Percentiles rank a stretch among this genome's conserved stretches.
Evolutionary conservation across 352 stramenopile species (phyloP).

Genomic region (Hyaloperonospora arabidopsidis): DNA sequence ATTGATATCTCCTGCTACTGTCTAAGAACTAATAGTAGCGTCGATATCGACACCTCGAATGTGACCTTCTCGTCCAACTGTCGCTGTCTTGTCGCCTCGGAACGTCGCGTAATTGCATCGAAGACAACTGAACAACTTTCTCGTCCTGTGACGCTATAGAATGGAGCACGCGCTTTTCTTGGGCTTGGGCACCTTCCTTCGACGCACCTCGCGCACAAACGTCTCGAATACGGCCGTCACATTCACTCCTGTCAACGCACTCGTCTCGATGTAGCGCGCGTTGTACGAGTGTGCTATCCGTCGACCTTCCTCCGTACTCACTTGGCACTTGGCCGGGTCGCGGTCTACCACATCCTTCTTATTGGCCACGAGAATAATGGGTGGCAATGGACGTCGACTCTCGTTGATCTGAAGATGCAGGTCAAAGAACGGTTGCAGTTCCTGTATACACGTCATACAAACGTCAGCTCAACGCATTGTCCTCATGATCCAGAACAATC

Average conservation of each 20-base stretch:
- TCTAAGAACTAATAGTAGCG: slow-evolving; percentile 17
- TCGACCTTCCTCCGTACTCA: slow-evolving; percentile 77
- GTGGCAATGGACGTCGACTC: slow-evolving; percentile 58
- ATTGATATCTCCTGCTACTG: slow-evolving; percentile 16
- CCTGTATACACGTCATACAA: slow-evolving; percentile 23
- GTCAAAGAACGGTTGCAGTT: slow-evolving; percentile 85
- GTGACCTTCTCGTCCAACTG: too few relatives aligned
- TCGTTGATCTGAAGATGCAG: slow-evolving; percentile 86
- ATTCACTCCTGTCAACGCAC: slow-evolving; percentile 75
- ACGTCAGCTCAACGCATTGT: background rate
- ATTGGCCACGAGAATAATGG: slow-evolving; percentile 85
- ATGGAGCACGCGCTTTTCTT: slow-evolving; percentile 70
- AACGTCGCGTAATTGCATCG: background rate
- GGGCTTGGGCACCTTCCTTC: slow-evolving; percentile 67
- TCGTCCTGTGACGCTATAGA: slow-evolving; percentile 34
- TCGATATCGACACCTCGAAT: background rate
- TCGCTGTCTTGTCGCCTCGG: too few relatives aligned
- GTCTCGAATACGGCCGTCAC: slow-evolving; percentile 84
- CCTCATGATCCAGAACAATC: background rate
- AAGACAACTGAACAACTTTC: background rate
- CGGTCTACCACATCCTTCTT: slow-evolving; percentile 85
- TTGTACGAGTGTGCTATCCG: slow-evolving; percentile 84
- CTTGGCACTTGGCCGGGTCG: slow-evolving; percentile 73
- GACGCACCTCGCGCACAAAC: slow-evolving; percentile 79
- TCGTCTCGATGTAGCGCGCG: slow-evolving; percentile 83